Evolutionary conservation across 140 eudicot genomes (phyloP), one percentile per base, ranked within the genome.

Genomic region (Senecio squalidus): DNA sequence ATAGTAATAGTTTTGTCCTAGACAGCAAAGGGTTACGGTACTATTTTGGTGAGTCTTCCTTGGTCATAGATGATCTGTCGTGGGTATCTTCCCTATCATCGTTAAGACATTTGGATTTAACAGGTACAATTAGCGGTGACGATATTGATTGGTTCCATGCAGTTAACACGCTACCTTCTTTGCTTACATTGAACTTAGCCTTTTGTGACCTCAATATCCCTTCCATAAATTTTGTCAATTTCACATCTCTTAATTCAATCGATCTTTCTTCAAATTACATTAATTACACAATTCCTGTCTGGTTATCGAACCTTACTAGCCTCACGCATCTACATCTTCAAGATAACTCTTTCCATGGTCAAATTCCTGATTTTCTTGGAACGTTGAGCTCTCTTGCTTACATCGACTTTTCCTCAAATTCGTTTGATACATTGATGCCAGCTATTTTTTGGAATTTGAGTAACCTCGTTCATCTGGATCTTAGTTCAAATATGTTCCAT

Each of bases 71-170:
- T 47, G 27, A 21, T 47, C 1, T 62, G 24, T 7, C 22, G 18
- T 62, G 68, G 68, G 33, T 46, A 16, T 62, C 68, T 29, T 62
- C 68, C 0, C n/a, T 62, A 3, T 11, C 45, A 4, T 45, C 68
- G 13, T 30, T 62, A 62, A 29, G 24, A 22, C 17, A 62, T 26
- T 45, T 62, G 4, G 57, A 22, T 21, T 62, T 62, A 29, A 45
- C 57, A 46, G 44, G 68, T 2, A 10, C 43, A 16, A 8, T 0
- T 0, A 26, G 41, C 6, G 40, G 17, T 43, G 3, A 17, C 0
- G 18, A 60, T 16, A 17, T 4, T 43, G 54, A 60, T 26, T 60
- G 63, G 63, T 57, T 60, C 18, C 54, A 34, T 34, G 29, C 29
- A 0, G 13, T 33, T 56, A 56, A 31, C 26, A 56, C 33, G 62